These are phyloP conservation scores for Lophiotrema nucula DNA, from an alignment of 495 filamentous ascomycete genomes.

Conservation along the genomic window DNA sequence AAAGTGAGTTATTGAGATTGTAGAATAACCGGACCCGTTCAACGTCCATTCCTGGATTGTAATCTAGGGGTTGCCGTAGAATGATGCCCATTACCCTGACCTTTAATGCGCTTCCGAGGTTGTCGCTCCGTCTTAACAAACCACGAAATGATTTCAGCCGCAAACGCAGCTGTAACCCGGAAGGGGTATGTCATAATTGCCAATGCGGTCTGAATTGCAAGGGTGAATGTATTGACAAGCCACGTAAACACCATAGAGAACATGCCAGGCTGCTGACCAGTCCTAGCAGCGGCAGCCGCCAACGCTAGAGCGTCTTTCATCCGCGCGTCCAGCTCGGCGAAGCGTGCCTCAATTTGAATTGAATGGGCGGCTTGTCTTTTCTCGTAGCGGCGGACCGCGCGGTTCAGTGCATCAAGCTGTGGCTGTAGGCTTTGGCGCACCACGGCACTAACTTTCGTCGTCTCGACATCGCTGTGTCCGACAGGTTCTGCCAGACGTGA, in stretches of 20 bases:
- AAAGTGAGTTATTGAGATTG: too few relatives aligned
- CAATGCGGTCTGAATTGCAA: slow-evolving; percentile 16
- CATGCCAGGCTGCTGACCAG: slow-evolving; percentile 46
- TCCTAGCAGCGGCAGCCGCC: slow-evolving; percentile 64
- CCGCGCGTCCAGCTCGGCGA: slow-evolving; percentile 66
- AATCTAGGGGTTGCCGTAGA: slow-evolving; percentile 21
- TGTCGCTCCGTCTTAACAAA: slow-evolving; percentile 12
- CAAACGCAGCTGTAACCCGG: background rate
- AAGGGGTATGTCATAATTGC: slow-evolving; percentile 25
- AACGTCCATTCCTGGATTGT: slow-evolving; percentile 26
- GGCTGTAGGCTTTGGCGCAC: slow-evolving; percentile 67
- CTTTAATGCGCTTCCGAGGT: slow-evolving; percentile 15
- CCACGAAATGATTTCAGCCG: slow-evolving; percentile 13
- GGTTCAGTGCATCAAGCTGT: slow-evolving; percentile 83
- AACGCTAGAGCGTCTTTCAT: slow-evolving; percentile 76
- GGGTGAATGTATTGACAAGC: slow-evolving; percentile 12
- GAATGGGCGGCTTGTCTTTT: slow-evolving; percentile 73
- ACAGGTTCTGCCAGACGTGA: slow-evolving; percentile 49
- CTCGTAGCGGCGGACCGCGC: slow-evolving; percentile 91
- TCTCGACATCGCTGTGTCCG: slow-evolving; percentile 35
- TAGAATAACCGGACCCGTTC: too few relatives aligned
- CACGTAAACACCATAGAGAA: slow-evolving; percentile 18
- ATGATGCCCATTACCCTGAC: slow-evolving; percentile 5
- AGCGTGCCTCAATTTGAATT: slow-evolving; percentile 70
- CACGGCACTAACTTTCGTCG: slow-evolving; percentile 55